Evolutionary conservation across 2,329 filamentous ascomycete species (phyloP).

Genomic region (Xylaria polymorpha): DNA sequence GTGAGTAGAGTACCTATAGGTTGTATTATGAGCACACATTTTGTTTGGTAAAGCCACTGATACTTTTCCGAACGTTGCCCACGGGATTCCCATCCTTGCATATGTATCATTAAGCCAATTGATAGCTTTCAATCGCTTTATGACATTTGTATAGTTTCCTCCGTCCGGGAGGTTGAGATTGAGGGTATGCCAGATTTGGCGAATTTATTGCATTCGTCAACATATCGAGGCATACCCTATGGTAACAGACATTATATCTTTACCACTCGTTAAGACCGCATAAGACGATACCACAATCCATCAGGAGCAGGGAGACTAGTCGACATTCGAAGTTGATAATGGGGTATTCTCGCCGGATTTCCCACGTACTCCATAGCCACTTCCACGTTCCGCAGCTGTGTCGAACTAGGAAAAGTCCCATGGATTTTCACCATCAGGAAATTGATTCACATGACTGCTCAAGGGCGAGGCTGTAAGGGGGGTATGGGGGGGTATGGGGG

Average conservation of each 20-base stretch:
- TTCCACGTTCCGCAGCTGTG: conserved; percentile 12
- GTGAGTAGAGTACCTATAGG: not conserved
- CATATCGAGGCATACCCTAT: conserved; percentile 6
- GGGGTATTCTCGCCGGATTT: conserved; percentile 8
- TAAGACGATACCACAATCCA: conserved; percentile 2
- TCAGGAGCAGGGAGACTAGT: not conserved
- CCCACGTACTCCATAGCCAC: not conserved
- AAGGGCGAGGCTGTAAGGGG: conserved; percentile 8
- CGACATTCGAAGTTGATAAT: conserved; percentile 5
- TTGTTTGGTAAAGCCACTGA: not conserved
- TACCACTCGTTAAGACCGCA: not conserved
- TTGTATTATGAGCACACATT: not conserved
- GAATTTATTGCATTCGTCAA: conserved; percentile 19
- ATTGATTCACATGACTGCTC: conserved; percentile 21
- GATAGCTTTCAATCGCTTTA: conserved; percentile 18
- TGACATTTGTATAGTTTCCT: conserved; percentile 1
- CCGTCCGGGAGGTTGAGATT: conserved; percentile 8
- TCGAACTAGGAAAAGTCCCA: conserved; percentile 28
- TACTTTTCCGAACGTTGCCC: not conserved
- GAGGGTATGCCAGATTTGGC: conserved; percentile 5
- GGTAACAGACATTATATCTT: conserved; percentile 14
- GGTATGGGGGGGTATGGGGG: not conserved
- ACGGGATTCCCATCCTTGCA: not conserved
- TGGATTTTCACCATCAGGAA: not conserved
- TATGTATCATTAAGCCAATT: conserved; percentile 9